These are phyloP conservation scores for Asterella californica DNA, from an alignment of 225 moss, liverwort and hornwort genomes.

Conservation along the genomic window DNA sequence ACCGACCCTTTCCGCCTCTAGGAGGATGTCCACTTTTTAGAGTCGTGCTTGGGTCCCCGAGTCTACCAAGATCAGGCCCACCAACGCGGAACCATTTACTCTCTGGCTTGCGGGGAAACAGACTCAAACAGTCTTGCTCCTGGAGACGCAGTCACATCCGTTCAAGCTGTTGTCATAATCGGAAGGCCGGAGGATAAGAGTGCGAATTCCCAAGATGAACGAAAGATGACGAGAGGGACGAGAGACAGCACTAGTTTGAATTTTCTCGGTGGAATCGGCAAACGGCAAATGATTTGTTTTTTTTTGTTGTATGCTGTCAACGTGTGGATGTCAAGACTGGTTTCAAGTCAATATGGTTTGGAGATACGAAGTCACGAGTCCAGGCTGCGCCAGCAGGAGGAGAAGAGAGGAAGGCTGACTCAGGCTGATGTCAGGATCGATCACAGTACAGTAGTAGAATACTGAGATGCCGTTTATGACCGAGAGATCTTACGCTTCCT, in stretches of 20 bases:
- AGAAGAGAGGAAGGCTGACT: not conserved
- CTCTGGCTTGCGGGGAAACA: too few species aligned
- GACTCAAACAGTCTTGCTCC: too few species aligned
- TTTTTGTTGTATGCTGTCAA: not conserved
- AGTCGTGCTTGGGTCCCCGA: too few species aligned
- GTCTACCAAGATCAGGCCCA: too few species aligned
- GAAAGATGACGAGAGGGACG: not conserved
- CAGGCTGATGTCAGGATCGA: not conserved
- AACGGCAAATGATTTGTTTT: not conserved
- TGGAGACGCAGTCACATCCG: not conserved
- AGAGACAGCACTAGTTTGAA: not conserved
- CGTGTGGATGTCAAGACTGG: not conserved
- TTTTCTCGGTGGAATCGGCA: not conserved
- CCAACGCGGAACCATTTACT: too few species aligned
- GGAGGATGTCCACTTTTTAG: too few species aligned
- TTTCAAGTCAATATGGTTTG: not conserved
- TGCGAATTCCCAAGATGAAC: not conserved
- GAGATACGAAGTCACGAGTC: not conserved
- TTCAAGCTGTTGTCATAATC: not conserved
- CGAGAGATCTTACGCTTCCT: not conserved
- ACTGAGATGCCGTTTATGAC: not conserved
- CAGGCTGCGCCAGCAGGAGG: not conserved
- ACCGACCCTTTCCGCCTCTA: too few species aligned
- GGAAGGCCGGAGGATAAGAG: not conserved
- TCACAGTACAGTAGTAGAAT: not conserved